These are phyloP conservation scores for Trichocomaceae sp. DNA, from an alignment of 2,329 filamentous ascomycete genomes.

Conservation along the genomic window DNA sequence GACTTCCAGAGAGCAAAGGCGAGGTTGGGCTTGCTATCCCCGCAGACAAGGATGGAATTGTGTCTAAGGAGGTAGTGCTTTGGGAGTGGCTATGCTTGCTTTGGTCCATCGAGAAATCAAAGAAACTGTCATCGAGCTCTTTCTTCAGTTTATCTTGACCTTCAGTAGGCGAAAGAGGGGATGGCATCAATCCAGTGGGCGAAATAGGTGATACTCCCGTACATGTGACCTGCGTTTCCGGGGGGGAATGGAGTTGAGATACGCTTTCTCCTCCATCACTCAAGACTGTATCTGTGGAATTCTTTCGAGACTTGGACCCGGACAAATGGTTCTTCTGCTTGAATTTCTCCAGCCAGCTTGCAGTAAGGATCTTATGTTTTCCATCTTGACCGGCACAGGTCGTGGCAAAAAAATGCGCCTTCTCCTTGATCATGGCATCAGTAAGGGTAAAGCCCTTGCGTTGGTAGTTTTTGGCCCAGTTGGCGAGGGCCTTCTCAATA, in stretches of 20 bases:
- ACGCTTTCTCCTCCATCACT: constrained; percentile 64
- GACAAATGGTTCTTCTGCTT: constrained; percentile 74
- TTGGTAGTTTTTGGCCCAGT: constrained; percentile 78
- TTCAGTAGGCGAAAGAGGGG: constrained; percentile 62
- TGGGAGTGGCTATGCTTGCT: constrained; percentile 58
- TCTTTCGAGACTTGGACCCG: constrained; percentile 49
- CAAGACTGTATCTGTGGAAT: constrained; percentile 41
- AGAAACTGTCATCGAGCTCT: constrained; percentile 50
- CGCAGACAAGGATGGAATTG: constrained; percentile 61
- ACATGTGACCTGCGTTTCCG: constrained; percentile 52
- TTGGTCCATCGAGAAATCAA: constrained; percentile 56
- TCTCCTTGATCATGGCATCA: constrained; percentile 77
- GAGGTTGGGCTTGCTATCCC: constrained; percentile 67
- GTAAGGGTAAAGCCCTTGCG: constrained; percentile 66
- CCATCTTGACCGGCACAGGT: constrained; percentile 65
- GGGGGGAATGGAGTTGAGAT: constrained; percentile 51
- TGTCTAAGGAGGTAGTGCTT: constrained; percentile 60
- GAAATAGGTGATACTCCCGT: constrained; percentile 67
- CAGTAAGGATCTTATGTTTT: constrained; percentile 63
- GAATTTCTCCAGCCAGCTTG: constrained; percentile 87
- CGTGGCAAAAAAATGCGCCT: constrained; percentile 72
- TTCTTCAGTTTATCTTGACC: constrained; percentile 64
- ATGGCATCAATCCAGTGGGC: constrained; percentile 57
- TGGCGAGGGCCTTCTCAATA: constrained; percentile 82
- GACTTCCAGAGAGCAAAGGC: constrained; percentile 71